Conservation (phyloP, 148 eudicot genomes). For the Amaranthus palmeri region DNA sequence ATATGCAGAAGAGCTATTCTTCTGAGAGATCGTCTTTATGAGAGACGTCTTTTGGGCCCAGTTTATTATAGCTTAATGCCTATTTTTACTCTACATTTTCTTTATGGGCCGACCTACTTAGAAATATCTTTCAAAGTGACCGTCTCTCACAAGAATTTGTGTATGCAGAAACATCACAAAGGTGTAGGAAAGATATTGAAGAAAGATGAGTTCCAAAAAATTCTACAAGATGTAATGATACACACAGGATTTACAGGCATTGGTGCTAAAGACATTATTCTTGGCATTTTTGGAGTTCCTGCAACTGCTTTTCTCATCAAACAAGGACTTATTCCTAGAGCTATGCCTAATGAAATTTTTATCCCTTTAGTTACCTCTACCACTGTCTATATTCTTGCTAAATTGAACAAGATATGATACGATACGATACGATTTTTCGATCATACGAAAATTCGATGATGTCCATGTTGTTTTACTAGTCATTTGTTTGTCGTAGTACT, state of each 20-base stretch:
- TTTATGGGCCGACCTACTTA: too few species aligned
- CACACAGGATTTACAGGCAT: constrained; percentile 54
- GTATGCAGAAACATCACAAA: constrained; percentile 48
- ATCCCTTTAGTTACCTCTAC: constrained; percentile 73
- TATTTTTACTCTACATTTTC: too few species aligned
- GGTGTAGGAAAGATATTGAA: constrained; percentile 32
- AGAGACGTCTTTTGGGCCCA: too few species aligned
- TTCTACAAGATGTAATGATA: constrained; percentile 54
- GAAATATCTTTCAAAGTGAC: too few species aligned
- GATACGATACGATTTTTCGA: background rate
- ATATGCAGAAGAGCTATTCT: too few species aligned
- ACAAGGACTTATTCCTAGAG: constrained; percentile 43
- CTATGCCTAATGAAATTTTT: constrained; percentile 55
- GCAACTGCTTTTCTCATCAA: constrained; percentile 41
- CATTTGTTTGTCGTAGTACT: too few species aligned
- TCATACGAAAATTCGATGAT: background rate
- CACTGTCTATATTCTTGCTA: constrained; percentile 68
- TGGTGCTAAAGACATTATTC: constrained; percentile 72
- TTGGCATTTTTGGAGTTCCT: constrained; percentile 76
- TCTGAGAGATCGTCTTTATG: too few species aligned
- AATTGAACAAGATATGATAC: constrained; percentile 52
- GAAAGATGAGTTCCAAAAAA: constrained; percentile 61
- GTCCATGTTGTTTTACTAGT: too few species aligned
- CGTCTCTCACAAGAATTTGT: background rate
- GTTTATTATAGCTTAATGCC: too few species aligned